Evolutionary conservation across 208 protist genomes (phyloP).

Genomic region (Leishmania braziliensis): DNA sequence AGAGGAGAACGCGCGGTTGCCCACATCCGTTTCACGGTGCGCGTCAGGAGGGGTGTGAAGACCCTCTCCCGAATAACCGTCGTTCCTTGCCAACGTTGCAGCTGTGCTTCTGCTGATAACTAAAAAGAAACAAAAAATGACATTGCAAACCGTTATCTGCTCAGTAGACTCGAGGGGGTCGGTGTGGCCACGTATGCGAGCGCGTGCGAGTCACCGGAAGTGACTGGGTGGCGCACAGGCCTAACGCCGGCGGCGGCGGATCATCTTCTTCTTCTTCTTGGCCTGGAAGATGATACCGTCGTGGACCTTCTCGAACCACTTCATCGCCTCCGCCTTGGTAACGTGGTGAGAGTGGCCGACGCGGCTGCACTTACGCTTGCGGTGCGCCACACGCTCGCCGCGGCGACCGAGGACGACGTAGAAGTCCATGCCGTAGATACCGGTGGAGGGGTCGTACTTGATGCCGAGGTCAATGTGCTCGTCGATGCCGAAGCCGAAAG

Average conservation of each 20-base stretch:
- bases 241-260: slow-evolving; percentile 99
- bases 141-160: slow-evolving; percentile 7
- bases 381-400: slow-evolving; percentile 95
- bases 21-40: not conserved
- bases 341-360: slow-evolving; percentile 96
- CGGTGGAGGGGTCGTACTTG: slow-evolving; percentile 99
- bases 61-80: not conserved
- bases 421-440: slow-evolving; percentile 99
- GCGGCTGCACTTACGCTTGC: slow-evolving; percentile 76
- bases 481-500: slow-evolving; percentile 99
- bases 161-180: slow-evolving; percentile 15
- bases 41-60: not conserved
- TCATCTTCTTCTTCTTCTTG: slow-evolving; percentile 97
- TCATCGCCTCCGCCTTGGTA: slow-evolving; percentile 97
- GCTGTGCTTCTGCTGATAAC: not conserved
- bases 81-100: not conserved
- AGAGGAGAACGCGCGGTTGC: not conserved
- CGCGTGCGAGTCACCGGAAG: not conserved
- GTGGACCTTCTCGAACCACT: slow-evolving; percentile 99
- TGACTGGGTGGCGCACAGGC: slow-evolving; percentile 4
- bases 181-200: not conserved
- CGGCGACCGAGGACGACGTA: slow-evolving; percentile 98
- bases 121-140: slow-evolving; percentile 16
- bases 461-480: slow-evolving; percentile 99
- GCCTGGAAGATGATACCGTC: slow-evolving; percentile 96